Evolutionary conservation across 768 basidiomycete species (phyloP), one percentile per base, ranked within the genome.

Genomic region (Boletus sp.): DNA sequence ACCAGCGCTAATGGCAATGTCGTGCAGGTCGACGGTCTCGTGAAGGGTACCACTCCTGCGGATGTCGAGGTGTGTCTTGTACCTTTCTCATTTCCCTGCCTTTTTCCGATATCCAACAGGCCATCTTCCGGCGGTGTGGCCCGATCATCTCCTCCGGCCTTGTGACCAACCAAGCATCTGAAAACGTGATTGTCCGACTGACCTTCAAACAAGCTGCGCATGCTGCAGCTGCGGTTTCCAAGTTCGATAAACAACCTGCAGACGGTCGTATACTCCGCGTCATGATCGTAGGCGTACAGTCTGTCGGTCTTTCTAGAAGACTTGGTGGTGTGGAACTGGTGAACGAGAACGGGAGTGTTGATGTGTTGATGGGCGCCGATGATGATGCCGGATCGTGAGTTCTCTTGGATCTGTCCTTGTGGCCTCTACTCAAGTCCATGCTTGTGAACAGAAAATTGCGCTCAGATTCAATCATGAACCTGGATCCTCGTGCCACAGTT

Each of bases 51-150:
- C 25, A 91, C 87, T 8, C 78, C 87, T 15, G 90, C 87, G 15
- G 91, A 93, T 68, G 90, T 93, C 45, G 81, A 83, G 60, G 69
- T 72, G 8, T 10, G 61, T 30, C 11, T 38, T 9, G 1, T 43
- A 25, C 17, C 5, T 15, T 25, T 29, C 27, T n/a, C 15, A 2
- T 32, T 4, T 3, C 17, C 25, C 7, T 5, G 9, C 43, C 10
- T 17, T 11, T 15, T 55, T 49, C 55, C 23, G 50, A 61, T 33
- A 23, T 19, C 53, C 47, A 23, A 56, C 39, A 70, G 66, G 88
- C 90, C 25, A 92, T 92, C 51, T 93, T 93, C 77, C 85, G 86
- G 58, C 83, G 85, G 23, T 90, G 90, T 61, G 88, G 88, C 7
- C 72, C 81, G 19, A 83, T 88, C 57, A 78, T 81, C 32, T 74